A percentile compares a stretch with the other conserved stretches of the same genome.
Conservation (phyloP, 768 basidiomycete genomes). For the Podaxis sp. region DNA sequence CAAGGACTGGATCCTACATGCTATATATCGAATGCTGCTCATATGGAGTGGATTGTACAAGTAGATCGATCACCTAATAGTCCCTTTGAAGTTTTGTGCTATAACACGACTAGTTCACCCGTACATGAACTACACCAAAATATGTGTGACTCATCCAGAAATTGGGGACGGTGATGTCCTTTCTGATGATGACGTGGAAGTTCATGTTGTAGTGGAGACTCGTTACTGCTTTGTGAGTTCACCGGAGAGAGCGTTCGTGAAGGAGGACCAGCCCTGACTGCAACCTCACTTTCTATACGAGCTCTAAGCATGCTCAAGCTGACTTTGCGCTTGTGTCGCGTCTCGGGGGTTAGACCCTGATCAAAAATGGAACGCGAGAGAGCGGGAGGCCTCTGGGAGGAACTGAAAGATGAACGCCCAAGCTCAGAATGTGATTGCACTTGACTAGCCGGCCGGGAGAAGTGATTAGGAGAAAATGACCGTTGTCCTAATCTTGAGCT, state of each 20-base stretch:
- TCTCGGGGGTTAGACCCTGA: constrained; percentile 68
- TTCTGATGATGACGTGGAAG: constrained; percentile 21
- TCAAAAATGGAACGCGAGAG: constrained; percentile 65
- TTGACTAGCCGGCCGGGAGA: constrained; percentile 47
- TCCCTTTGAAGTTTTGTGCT: constrained; percentile 15
- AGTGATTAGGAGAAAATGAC: constrained; percentile 43
- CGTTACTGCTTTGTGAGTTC: constrained; percentile 33
- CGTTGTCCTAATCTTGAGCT: constrained; percentile 39
- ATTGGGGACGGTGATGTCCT: constrained; percentile 56
- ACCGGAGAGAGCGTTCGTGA: constrained; percentile 58
- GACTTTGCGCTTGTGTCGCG: constrained; percentile 77
- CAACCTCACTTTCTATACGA: constrained; percentile 80
- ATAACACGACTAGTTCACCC: constrained; percentile 80
- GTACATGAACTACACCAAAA: constrained; percentile 87
- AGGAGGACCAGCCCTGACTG: constrained; percentile 39
- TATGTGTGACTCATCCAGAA: constrained; percentile 84
- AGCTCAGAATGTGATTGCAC: constrained; percentile 30
- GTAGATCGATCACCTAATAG: constrained; percentile 14
- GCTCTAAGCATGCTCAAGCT: constrained; percentile 90
- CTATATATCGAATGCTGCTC: constrained; percentile 10
- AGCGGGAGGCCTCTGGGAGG: constrained; percentile 38
- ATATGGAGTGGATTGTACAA: constrained; percentile 14
- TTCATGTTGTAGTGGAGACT: constrained; percentile 25
- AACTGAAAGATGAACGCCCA: constrained; percentile 36
- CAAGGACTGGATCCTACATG: constrained; percentile 10